phyloP scores from a whole-genome alignment of 1,284 basidiomycete species.

The Meira miltonrushii region DNA sequence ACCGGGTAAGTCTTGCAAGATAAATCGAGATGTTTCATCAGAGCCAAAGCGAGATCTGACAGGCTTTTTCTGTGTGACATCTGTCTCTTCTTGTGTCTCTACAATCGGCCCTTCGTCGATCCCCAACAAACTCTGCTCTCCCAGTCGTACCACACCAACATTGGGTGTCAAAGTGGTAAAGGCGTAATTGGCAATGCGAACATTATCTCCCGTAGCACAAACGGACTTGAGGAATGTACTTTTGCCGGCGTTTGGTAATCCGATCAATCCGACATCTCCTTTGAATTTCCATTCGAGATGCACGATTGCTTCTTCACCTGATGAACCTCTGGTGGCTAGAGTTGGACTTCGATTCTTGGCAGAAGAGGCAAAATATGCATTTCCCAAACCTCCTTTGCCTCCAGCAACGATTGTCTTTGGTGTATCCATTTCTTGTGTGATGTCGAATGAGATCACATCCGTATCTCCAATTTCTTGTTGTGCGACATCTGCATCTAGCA shows the following conservation, averaged over 20 bases:
- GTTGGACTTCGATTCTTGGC: slow-evolving; percentile 50
- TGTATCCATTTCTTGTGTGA: not conserved
- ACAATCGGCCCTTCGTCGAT: slow-evolving; percentile 14
- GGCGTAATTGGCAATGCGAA: slow-evolving; percentile 82
- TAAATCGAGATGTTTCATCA: slow-evolving; percentile 62
- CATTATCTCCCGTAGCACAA: slow-evolving; percentile 65
- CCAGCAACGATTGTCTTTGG: slow-evolving; percentile 58
- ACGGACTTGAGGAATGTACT: slow-evolving; percentile 79
- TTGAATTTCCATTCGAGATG: slow-evolving; percentile 89
- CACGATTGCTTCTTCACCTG: slow-evolving; percentile 75
- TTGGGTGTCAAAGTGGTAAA: slow-evolving; percentile 95
- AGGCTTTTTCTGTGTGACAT: not conserved
- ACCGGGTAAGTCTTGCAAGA: slow-evolving; percentile 95
- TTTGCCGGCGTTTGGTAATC: slow-evolving; percentile 82
- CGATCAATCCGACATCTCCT: slow-evolving; percentile 90
- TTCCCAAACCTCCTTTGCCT: slow-evolving; percentile 80
- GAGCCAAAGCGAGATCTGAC: no score
- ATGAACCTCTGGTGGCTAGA: slow-evolving; percentile 60
- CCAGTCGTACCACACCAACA: slow-evolving; percentile 80
- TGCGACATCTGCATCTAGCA: slow-evolving; percentile 2
- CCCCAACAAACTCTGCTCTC: slow-evolving; percentile 58
- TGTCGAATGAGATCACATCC: not conserved
- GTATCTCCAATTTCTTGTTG: not conserved
- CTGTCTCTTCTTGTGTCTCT: slow-evolving; percentile 1
- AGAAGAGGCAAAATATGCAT: slow-evolving; percentile 72